Evolutionary conservation across 257 asterid species (phyloP).

Genomic region (Lycium ferocissimum): DNA sequence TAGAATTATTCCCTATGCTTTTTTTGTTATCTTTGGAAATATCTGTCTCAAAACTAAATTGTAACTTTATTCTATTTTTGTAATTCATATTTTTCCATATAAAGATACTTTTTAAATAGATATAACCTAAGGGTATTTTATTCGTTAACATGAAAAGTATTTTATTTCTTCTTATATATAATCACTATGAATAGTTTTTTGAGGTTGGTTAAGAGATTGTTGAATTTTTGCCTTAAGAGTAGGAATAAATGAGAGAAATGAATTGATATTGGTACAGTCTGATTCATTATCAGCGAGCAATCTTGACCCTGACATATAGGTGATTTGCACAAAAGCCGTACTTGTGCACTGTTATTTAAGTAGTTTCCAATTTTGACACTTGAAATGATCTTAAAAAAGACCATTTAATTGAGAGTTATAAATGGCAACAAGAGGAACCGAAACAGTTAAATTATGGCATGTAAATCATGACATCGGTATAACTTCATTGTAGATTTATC

Average conservation of each 20-base stretch:
- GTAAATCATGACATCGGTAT: background rate
- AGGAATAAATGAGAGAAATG: no score
- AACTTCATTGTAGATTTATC: background rate
- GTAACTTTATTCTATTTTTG: background rate
- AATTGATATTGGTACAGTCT: no score
- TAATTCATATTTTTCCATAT: background rate
- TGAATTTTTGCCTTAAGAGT: background rate
- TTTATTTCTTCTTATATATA: background rate
- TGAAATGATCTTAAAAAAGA: background rate
- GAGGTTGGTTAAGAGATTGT: background rate
- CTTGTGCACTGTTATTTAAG: background rate
- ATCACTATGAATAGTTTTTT: no score
- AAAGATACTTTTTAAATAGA: background rate
- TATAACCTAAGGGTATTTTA: background rate
- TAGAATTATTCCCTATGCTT: background rate
- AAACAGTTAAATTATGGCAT: background rate
- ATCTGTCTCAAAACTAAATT: background rate
- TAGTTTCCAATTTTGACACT: background rate
- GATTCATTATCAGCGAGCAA: no score
- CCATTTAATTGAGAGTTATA: background rate
- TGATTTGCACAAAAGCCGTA: background rate
- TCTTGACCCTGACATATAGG: background rate
- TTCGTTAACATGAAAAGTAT: background rate
- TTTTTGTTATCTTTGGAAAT: background rate
- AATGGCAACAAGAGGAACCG: background rate